These are phyloP conservation scores for Populus euphratica DNA, from an alignment of 345 rosid species.

Conservation along the genomic window DNA sequence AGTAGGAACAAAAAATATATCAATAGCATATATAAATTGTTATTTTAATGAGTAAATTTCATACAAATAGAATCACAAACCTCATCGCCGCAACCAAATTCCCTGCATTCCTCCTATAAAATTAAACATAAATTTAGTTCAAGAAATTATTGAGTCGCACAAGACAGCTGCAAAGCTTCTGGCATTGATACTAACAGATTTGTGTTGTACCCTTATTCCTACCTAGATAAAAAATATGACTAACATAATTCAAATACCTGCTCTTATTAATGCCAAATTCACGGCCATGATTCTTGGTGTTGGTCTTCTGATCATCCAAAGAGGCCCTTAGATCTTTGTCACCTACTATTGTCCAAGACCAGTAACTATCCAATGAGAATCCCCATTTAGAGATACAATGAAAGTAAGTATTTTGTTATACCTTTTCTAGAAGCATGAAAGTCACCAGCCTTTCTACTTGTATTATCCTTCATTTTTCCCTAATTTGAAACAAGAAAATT, in stretches of 20 bases:
- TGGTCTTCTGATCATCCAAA: constrained; percentile 30
- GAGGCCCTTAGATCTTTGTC: constrained; percentile 20
- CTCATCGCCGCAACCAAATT: constrained; percentile 30
- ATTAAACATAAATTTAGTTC: constrained; percentile 1
- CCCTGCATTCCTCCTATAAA: constrained; percentile 22
- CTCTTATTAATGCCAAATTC: constrained; percentile 27
- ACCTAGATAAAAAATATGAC: constrained; percentile 9
- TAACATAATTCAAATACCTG: constrained; percentile 40
- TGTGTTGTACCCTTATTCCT: not conserved
- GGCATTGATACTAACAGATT: not conserved
- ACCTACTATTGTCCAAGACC: constrained; percentile 24
- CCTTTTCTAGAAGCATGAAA: not conserved
- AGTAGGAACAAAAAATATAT: constrained; percentile 12
- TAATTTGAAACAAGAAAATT: not conserved
- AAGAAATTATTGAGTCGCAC: not conserved
- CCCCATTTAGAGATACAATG: not conserved
- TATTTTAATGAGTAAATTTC: not conserved
- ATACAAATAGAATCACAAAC: constrained; percentile 22
- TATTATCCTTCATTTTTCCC: not conserved
- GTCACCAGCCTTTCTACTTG: not conserved
- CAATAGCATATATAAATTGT: not conserved
- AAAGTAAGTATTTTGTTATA: not conserved
- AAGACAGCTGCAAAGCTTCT: not conserved
- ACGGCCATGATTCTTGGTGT: constrained; percentile 32
- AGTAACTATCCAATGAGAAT: constrained; percentile 19